A percentile compares a stretch with the other conserved stretches of the same genome.
Conservation (phyloP, 306 rosid genomes). For the Ceratonia siliqua region DNA sequence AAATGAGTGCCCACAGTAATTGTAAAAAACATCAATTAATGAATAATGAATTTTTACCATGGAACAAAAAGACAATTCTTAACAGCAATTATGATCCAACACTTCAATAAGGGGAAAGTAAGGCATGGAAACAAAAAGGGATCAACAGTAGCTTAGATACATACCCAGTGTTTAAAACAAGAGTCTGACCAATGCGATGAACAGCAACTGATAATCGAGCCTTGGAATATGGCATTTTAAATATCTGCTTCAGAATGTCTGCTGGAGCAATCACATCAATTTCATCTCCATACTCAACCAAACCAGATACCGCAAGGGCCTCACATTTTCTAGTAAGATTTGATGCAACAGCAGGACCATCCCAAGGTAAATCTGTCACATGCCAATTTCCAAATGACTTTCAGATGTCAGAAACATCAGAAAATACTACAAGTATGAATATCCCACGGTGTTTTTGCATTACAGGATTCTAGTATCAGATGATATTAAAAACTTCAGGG, state of each 20-base stretch:
- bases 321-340: conserved; percentile 83
- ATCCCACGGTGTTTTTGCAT: background rate
- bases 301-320: conserved; percentile 88
- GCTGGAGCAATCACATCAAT: conserved; percentile 93
- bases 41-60: background rate
- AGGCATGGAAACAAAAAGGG: conserved; percentile 5
- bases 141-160: conserved; percentile 32
- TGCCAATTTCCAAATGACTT: conserved; percentile 9
- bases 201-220: conserved; percentile 88
- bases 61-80: conserved; percentile 28
- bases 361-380: conserved; percentile 79
- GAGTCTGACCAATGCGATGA: conserved; percentile 89
- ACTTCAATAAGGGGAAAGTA: conserved; percentile 15
- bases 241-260: conserved; percentile 93
- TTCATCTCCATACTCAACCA: conserved; percentile 94
- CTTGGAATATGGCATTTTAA: conserved; percentile 95
- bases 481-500: background rate
- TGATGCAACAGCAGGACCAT: conserved; percentile 69
- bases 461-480: background rate
- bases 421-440: background rate
- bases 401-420: conserved; percentile 29
- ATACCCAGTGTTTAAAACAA: conserved; percentile 87
- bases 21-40: background rate
- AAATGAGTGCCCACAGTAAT: background rate
- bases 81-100: conserved; percentile 21